Evolutionary conservation across 768 basidiomycete genomes (phyloP).

Genomic region (Leccinum imitatum): DNA sequence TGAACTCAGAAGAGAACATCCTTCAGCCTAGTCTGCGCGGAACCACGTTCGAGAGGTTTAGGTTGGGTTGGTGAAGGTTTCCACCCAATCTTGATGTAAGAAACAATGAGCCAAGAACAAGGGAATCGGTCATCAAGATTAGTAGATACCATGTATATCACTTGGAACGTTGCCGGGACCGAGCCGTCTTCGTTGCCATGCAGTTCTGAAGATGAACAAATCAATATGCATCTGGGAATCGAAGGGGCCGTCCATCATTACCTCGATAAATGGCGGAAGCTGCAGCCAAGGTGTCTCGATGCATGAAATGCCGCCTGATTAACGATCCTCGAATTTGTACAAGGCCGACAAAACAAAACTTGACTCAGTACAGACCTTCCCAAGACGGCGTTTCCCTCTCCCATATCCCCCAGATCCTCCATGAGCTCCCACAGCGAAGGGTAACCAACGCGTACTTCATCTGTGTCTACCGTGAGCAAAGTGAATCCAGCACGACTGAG

Average conservation of each 20-base stretch:
- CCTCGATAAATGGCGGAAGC: constrained; percentile 95
- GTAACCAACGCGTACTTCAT: constrained; percentile 88
- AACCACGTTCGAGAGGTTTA: constrained; percentile 62
- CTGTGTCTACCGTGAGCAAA: constrained; percentile 90
- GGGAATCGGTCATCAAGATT: neutral
- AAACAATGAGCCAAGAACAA: neutral
- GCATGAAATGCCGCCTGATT: constrained; percentile 61
- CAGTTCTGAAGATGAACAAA: constrained; percentile 52
- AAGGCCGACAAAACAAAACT: neutral
- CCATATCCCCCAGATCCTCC: constrained; percentile 94
- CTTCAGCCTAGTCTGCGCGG: constrained; percentile 58
- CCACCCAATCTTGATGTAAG: constrained; percentile 71
- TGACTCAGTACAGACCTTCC: constrained; percentile 54
- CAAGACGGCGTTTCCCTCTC: constrained; percentile 89
- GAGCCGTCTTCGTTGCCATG: constrained; percentile 82
- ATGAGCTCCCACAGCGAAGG: constrained; percentile 96
- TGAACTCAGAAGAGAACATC: constrained; percentile 48
- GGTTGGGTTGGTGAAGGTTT: constrained; percentile 69
- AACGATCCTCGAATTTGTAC: neutral
- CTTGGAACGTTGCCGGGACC: constrained; percentile 93
- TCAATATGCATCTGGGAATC: neutral
- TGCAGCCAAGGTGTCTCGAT: constrained; percentile 85
- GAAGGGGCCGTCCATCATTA: constrained; percentile 29
- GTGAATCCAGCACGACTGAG: constrained; percentile 92
- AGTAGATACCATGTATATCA: constrained; percentile 82